Base-by-base conservation (phyloP, 805 yeast genomes). In the Kazachstania viticola region DNA sequence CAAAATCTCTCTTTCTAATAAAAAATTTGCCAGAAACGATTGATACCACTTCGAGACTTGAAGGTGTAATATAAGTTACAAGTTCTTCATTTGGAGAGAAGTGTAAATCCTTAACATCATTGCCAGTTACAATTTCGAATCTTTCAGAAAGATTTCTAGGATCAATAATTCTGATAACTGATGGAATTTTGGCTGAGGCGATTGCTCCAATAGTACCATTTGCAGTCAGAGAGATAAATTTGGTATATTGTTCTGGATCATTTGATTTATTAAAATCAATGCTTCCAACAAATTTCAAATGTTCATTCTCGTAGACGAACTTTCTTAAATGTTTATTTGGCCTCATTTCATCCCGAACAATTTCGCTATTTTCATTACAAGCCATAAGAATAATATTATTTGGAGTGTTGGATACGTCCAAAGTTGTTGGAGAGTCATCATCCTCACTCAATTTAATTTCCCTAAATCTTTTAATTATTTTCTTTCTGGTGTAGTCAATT, bases 361-460 rank as follows among this genome's bases (percentile, higher is more conserved):
- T n/a, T 39, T 65, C 59, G 35, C 75, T 78, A 50, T 65, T 64
- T 44, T 80, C 84, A 51, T 87, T 87, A 44, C 85, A 75, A 3
- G 94, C 94, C 27, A 79, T 66, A 28, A 81, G 58, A 13, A 85
- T 71, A 14, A 67, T 48, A 38, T 64, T 42, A 40, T 62, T 49
- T n/a, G n/a, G n/a, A n/a, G n/a, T n/a, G 3, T 57, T 14, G 14
- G 38, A 32, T 22, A 65, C 61, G 40, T 76, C 94, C 30, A 88
- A 45, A 29, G 91, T 75, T 48, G 85, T 83, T 9, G 95, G 95
- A n/a, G 85, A 76, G 54, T 87, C 95, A 42, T 82, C 94, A 32
- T 72, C 66, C 9, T 68, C 64, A 4, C 73, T 69, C 38, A 75
- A 54, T 3, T 67, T 61, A 42, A 75, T 64, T 46, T 81, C 91